These are phyloP conservation scores for Ceratobasidium sp. DNA, from an alignment of 1,284 basidiomycete genomes.

Conservation along the genomic window DNA sequence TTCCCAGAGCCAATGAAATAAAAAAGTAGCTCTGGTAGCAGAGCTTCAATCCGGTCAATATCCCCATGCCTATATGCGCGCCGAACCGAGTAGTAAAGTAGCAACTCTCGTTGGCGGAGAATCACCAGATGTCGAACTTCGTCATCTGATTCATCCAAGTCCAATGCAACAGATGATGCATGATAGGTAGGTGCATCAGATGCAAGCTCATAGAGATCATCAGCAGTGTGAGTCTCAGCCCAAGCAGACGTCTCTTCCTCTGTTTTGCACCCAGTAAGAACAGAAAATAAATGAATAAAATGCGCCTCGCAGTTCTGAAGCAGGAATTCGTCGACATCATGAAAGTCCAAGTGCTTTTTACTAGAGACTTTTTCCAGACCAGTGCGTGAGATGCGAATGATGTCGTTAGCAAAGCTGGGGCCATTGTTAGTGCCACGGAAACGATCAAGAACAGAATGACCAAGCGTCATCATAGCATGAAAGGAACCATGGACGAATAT, in stretches of 20 bases:
- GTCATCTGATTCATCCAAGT: not conserved
- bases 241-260: not conserved
- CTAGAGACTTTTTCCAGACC: not conserved
- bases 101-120: not conserved
- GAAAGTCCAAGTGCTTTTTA: conserved; percentile 10
- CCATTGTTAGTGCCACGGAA: not conserved
- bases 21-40: not conserved
- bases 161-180: not conserved
- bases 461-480: not conserved
- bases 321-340: not conserved
- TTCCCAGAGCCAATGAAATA: conserved; percentile 17
- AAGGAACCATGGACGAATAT: not conserved
- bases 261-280: not conserved
- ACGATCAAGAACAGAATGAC: not conserved
- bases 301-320: not conserved
- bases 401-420: not conserved
- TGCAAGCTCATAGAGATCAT: not conserved
- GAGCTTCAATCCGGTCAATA: conserved; percentile 13
- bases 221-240: not conserved
- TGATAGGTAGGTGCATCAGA: not conserved
- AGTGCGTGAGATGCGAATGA: not conserved
- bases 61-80: conserved; percentile 6
- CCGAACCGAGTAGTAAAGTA: not conserved
- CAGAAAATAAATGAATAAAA: not conserved
- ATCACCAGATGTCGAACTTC: not conserved